phyloP scores from a whole-genome alignment of 225 moss, liverwort and hornwort genomes.

The Rhytidiadelphus loreus region DNA sequence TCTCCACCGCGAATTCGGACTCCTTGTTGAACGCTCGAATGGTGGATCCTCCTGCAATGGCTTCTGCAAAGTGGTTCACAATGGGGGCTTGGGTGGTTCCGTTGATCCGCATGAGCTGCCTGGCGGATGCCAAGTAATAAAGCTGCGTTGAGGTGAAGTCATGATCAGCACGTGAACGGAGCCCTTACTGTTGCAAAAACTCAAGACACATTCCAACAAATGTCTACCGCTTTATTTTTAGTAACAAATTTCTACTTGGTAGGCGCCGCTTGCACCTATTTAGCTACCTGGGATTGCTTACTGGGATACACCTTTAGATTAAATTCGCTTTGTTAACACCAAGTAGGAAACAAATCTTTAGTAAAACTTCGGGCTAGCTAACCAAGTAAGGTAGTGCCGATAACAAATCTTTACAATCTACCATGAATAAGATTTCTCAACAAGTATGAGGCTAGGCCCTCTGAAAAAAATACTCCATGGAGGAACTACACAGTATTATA shows the following conservation, averaged over 20 bases:
- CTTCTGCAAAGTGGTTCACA: not conserved
- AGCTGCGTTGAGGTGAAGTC: not conserved
- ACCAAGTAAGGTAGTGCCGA: not conserved
- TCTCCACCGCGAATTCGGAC: not conserved
- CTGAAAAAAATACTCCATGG: too few species aligned
- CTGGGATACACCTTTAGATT: not conserved
- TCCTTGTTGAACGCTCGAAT: not conserved
- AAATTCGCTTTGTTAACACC: not conserved
- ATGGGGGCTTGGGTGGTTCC: not conserved
- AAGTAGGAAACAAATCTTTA: not conserved
- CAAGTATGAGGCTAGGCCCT: not conserved
- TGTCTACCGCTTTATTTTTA: not conserved
- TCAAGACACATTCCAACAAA: not conserved
- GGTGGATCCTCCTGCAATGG: not conserved
- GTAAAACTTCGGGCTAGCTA: not conserved
- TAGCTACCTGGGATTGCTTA: not conserved
- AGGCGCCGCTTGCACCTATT: not conserved
- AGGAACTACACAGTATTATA: not conserved
- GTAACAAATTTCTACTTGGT: not conserved
- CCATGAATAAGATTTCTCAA: not conserved
- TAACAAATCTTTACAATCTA: not conserved
- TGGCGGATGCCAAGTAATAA: not conserved
- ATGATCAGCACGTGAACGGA: not conserved
- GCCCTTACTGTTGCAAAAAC: not conserved
- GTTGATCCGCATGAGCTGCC: not conserved